These are phyloP conservation scores for Hysterium pulicare DNA, from an alignment of 2,329 filamentous ascomycete genomes.

Conservation along the genomic window DNA sequence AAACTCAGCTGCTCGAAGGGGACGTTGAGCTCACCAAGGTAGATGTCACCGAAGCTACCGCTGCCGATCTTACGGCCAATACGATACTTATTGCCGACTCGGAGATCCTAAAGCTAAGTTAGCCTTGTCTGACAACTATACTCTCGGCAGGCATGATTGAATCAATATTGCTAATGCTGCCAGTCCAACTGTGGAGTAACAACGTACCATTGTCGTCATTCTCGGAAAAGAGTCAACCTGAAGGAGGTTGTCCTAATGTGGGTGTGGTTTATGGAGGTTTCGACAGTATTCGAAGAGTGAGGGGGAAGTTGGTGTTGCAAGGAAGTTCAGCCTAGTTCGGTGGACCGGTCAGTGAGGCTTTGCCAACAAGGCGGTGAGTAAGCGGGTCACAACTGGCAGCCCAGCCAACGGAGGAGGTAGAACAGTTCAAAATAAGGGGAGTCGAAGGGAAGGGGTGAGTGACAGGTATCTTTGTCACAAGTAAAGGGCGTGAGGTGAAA, in stretches of 20 bases:
- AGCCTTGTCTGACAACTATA: too few relatives aligned
- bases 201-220: constrained; percentile 63
- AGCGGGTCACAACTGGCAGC: constrained; percentile 30
- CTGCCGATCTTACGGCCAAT: constrained; percentile 99
- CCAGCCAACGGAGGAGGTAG: constrained; percentile 13
- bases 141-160: too few relatives aligned
- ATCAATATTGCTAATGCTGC: constrained; percentile 12
- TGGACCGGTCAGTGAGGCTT: constrained; percentile 40
- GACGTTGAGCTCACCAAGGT: constrained; percentile 60
- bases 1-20: constrained; percentile 1
- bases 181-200: constrained; percentile 28
- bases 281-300: constrained; percentile 13
- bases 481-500: constrained; percentile 19
- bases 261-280: constrained; percentile 9
- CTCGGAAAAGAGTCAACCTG: constrained; percentile 33
- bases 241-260: constrained; percentile 29
- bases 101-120: constrained; percentile 90
- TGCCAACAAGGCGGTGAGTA: constrained; percentile 43
- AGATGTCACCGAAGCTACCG: constrained; percentile 97
- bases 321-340: constrained; percentile 35
- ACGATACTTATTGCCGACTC: constrained; percentile 99
- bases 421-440: constrained; percentile 4
- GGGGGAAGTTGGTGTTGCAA: constrained; percentile 20
- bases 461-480: constrained; percentile 9
- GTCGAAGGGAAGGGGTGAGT: constrained; percentile 11